Conservation (phyloP, 2,329 filamentous ascomycete species). For the Remersonia thermophila region DNA sequence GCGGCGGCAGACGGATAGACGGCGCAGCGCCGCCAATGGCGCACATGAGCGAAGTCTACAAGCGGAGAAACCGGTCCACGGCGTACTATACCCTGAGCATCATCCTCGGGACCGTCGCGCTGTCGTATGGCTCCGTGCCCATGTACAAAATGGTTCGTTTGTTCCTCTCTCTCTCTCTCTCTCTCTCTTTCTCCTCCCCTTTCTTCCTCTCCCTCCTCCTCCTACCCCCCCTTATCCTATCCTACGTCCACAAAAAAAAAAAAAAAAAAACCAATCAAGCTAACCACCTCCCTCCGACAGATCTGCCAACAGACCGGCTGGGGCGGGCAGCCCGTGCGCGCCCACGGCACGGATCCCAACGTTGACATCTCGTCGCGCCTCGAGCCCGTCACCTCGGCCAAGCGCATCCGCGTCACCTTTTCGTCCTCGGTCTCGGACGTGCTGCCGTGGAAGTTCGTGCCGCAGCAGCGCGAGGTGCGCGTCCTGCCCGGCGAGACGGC, state of each 20-base stretch:
- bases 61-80: conserved; percentile 54
- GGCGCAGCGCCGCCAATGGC: conserved; percentile 44
- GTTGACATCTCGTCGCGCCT: conserved; percentile 70
- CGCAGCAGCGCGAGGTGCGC: conserved; percentile 91
- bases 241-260: too few species aligned
- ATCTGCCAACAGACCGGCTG: conserved; percentile 81
- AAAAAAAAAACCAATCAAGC: too few species aligned
- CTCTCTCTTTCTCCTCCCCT: not conserved
- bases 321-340: conserved; percentile 85
- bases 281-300: conserved; percentile 25
- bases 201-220: not conserved
- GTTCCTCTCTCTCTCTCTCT: not conserved
- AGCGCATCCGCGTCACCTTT: conserved; percentile 89
- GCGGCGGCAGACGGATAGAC: conserved; percentile 2
- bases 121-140: conserved; percentile 74
- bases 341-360: conserved; percentile 44
- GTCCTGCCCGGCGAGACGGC: conserved; percentile 94
- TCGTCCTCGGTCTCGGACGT: conserved; percentile 91
- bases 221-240: not conserved
- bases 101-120: conserved; percentile 65
- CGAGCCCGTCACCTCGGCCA: conserved; percentile 65
- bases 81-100: conserved; percentile 65
- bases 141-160: conserved; percentile 68
- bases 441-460: conserved; percentile 92
- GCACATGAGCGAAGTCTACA: conserved; percentile 50